Evolutionary conservation across 2,329 filamentous ascomycete species (phyloP).

Genomic region (Diaporthe sp.): DNA sequence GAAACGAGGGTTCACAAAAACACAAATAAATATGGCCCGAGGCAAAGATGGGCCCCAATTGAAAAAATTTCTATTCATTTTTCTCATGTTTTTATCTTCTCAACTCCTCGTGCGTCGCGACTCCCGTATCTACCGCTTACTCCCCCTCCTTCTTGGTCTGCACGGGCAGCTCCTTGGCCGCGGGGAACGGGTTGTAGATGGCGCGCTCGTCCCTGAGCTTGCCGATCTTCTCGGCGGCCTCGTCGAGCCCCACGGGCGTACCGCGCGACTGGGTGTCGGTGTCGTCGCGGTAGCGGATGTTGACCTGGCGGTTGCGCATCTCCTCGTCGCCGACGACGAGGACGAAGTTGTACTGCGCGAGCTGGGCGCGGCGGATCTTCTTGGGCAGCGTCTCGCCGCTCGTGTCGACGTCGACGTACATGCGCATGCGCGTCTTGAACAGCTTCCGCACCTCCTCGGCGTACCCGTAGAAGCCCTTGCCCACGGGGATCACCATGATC

Average conservation of each 20-base stretch:
- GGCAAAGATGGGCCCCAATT: not conserved
- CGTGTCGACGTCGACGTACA: slow-evolving; percentile 80
- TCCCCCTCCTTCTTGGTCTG: slow-evolving; percentile 38
- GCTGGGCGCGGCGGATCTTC: slow-evolving; percentile 87
- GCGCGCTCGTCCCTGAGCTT: slow-evolving; percentile 64
- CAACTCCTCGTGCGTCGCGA: not conserved
- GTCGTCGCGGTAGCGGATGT: slow-evolving; percentile 75
- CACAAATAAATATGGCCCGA: slow-evolving; percentile 18
- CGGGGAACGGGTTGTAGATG: slow-evolving; percentile 54
- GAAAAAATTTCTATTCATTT: slow-evolving; percentile 10
- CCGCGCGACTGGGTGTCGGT: slow-evolving; percentile 72
- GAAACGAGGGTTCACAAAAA: slow-evolving; percentile 4
- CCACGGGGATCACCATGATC: slow-evolving; percentile 83
- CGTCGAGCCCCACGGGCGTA: slow-evolving; percentile 68
- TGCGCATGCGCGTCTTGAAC: slow-evolving; percentile 72
- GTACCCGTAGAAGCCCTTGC: slow-evolving; percentile 79
- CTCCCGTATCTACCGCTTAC: not conserved
- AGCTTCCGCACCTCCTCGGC: slow-evolving; percentile 79
- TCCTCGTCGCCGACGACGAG: slow-evolving; percentile 77
- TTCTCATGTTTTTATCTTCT: not conserved
- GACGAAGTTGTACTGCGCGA: slow-evolving; percentile 88
- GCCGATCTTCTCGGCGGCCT: slow-evolving; percentile 68
- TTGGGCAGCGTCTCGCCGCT: slow-evolving; percentile 87
- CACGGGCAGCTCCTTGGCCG: slow-evolving; percentile 41
- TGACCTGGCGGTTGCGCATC: slow-evolving; percentile 71